A percentile compares a stretch with the other conserved stretches of the same genome.
These are phyloP conservation scores for Amauroascus niger DNA, from an alignment of 2,329 filamentous ascomycete genomes.

Conservation along the genomic window DNA sequence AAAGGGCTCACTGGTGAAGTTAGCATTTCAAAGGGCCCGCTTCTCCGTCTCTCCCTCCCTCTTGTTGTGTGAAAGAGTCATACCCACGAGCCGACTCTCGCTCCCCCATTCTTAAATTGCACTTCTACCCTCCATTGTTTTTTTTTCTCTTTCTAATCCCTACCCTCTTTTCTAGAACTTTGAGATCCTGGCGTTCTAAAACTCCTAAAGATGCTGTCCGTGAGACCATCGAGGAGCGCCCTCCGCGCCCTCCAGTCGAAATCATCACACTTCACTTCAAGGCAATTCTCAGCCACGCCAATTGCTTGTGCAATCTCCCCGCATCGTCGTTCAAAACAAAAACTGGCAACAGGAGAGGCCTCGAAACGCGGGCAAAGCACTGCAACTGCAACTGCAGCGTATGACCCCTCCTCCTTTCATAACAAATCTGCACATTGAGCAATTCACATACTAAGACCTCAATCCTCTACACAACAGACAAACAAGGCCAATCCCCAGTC, in stretches of 20 bases:
- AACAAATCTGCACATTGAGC: not conserved
- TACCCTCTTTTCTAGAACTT: not conserved
- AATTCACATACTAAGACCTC: slow-evolving; percentile 16
- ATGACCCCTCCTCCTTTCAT: slow-evolving; percentile 26
- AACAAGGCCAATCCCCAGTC: slow-evolving; percentile 52
- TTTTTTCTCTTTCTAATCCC: not conserved
- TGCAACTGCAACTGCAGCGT: slow-evolving; percentile 45
- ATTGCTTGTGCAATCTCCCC: slow-evolving; percentile 39
- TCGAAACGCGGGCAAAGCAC: slow-evolving; percentile 41
- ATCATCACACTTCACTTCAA: slow-evolving; percentile 33
- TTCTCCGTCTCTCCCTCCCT: not conserved
- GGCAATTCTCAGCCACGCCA: slow-evolving; percentile 39
- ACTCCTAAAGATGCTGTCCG: slow-evolving; percentile 39
- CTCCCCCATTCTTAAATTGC: not conserved
- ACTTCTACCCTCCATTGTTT: not conserved
- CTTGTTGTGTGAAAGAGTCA: slow-evolving; percentile 8
- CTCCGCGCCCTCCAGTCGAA: slow-evolving; percentile 38
- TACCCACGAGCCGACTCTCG: slow-evolving; percentile 1
- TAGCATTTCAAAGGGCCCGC: not conserved
- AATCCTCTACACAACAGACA: slow-evolving; percentile 34
- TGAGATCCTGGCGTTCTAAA: not conserved
- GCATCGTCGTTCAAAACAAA: slow-evolving; percentile 35
- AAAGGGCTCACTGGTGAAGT: not conserved
- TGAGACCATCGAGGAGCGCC: slow-evolving; percentile 42
- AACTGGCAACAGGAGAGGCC: slow-evolving; percentile 23